These are phyloP conservation scores for Skeletonema potamos DNA, from an alignment of 108 stramenopile species.

Conservation along the genomic window DNA sequence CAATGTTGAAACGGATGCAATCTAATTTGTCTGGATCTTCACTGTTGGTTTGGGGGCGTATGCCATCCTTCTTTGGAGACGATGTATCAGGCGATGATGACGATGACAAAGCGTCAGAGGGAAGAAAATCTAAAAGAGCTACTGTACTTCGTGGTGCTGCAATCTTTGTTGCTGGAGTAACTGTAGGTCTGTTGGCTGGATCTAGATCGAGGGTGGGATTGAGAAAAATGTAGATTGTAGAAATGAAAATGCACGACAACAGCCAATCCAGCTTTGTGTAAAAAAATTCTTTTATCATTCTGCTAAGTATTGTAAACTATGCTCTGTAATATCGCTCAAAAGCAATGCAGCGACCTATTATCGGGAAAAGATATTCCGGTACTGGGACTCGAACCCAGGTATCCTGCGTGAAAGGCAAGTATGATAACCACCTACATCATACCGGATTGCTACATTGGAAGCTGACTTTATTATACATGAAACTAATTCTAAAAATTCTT, in stretches of 20 bases:
- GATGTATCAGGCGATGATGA: neutral
- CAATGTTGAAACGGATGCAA: conserved; percentile 33
- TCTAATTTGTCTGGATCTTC: conserved; percentile 38
- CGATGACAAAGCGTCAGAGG: neutral
- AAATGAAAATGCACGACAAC: too few species aligned
- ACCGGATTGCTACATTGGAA: too few species aligned
- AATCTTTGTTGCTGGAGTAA: conserved; percentile 1
- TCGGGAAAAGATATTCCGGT: too few species aligned
- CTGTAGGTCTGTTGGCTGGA: neutral
- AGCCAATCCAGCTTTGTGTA: too few species aligned
- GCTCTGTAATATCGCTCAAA: too few species aligned
- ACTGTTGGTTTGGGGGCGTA: conserved; percentile 21
- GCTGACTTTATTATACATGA: too few species aligned
- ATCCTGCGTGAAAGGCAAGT: conserved; percentile 92
- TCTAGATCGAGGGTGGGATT: neutral
- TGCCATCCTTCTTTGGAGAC: conserved; percentile 41
- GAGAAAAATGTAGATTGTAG: neutral
- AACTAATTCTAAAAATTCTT: too few species aligned
- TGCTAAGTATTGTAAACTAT: too few species aligned
- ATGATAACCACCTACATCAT: conserved; percentile 90
- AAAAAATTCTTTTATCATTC: too few species aligned
- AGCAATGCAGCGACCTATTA: too few species aligned
- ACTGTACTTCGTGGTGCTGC: neutral
- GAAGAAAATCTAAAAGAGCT: neutral
- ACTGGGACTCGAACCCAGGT: conserved; percentile 91